A percentile compares a stretch with the other conserved stretches of the same genome.
Evolutionary conservation across 2,329 filamentous ascomycete genomes (phyloP).

Genomic region (Aspergillus fijiensis): DNA sequence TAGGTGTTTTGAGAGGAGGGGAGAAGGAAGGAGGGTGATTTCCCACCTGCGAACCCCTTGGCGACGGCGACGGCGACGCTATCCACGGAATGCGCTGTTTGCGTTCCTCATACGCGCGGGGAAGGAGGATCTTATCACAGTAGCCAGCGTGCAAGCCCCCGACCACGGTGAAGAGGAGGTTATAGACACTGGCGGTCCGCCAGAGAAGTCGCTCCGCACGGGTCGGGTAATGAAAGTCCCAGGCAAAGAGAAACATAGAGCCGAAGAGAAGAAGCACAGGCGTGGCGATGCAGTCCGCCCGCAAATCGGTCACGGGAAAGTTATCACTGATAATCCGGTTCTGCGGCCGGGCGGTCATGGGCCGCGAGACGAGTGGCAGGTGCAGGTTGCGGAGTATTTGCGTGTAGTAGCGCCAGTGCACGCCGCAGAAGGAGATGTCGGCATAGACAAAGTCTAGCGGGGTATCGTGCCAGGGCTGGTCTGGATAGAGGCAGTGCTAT

Average conservation of each 20-base stretch:
- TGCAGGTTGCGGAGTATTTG: neutral
- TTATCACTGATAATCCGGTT: neutral
- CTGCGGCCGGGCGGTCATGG: neutral
- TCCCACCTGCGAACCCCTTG: neutral
- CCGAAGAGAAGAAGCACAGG: neutral
- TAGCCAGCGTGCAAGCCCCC: neutral
- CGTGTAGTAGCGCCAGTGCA: slow-evolving; percentile 1
- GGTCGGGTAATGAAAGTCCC: neutral
- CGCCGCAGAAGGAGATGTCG: neutral
- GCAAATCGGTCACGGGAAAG: neutral
- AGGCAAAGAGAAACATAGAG: neutral
- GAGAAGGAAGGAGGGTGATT: too few species aligned
- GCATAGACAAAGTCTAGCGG: neutral
- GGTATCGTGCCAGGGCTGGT: neutral
- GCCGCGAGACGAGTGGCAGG: neutral
- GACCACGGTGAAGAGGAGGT: neutral
- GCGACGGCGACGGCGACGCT: neutral
- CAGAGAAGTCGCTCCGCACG: neutral
- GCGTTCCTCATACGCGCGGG: neutral
- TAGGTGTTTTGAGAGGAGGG: too few species aligned
- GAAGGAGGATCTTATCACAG: neutral
- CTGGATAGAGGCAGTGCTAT: neutral
- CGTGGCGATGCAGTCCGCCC: neutral
- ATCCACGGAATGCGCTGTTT: too few species aligned
- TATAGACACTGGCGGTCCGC: neutral